Evolutionary conservation across 768 basidiomycete species (phyloP).

Genomic region (Pisolithus albus): DNA sequence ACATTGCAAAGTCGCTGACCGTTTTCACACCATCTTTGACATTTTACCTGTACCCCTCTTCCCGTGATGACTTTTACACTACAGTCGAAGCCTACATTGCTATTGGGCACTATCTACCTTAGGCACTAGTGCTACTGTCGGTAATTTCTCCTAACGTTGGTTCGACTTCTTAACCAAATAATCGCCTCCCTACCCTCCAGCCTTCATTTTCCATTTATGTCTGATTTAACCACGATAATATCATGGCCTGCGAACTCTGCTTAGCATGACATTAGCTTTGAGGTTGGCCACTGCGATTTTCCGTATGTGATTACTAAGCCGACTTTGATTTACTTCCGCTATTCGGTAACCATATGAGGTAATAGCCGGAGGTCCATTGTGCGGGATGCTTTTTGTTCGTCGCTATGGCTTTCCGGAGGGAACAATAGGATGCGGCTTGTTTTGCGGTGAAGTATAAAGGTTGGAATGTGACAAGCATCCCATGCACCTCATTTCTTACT

Average conservation of each 20-base stretch:
- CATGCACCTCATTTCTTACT: slow-evolving; percentile 4
- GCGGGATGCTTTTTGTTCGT: slow-evolving; percentile 1
- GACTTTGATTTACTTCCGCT: slow-evolving; percentile 1
- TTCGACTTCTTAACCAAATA: background rate
- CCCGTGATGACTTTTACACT: no score
- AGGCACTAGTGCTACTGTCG: slow-evolving; percentile 8
- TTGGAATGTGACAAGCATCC: background rate
- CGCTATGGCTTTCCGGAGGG: slow-evolving; percentile 9
- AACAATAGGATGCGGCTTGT: slow-evolving; percentile 25
- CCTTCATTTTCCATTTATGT: no score
- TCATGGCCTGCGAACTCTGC: no score
- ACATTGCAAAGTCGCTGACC: background rate
- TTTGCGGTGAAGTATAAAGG: slow-evolving; percentile 17
- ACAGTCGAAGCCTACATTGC: no score
- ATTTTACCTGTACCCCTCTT: background rate
- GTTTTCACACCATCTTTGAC: background rate
- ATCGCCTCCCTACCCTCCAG: no score
- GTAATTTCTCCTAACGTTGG: background rate
- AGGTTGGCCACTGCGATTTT: no score
- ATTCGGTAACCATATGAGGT: slow-evolving; percentile 2
- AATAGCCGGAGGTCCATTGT: slow-evolving; percentile 5
- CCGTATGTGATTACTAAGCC: background rate
- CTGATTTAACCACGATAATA: no score
- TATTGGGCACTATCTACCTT: slow-evolving; percentile 1
- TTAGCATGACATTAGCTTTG: no score